Base-by-base conservation (phyloP, 2,329 filamentous ascomycete species). In the Grosmannia serpens region DNA sequence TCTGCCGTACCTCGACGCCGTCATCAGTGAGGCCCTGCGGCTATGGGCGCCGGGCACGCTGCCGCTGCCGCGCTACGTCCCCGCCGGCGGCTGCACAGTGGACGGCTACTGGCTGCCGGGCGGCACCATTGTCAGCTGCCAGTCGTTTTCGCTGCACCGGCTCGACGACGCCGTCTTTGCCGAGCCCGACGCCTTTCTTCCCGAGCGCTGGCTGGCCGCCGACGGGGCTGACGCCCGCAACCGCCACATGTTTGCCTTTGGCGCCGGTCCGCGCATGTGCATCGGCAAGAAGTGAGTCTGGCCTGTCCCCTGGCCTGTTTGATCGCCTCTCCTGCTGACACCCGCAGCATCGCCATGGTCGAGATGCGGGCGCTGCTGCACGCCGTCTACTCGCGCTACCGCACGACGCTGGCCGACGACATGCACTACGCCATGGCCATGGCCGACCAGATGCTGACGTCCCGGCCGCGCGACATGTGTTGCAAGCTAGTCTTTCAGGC, bases 161-260 rank as follows among this genome's bases (percentile, higher is more conserved):
- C 69, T 71, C 57, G 64, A 65, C 20, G 59, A 61, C 8, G 29
- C 61, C 8, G 68, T 72, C 60, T 74, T 71, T 56, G 54, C 64
- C 6, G 61, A 68, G 0, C 67, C 72, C 0, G 50, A 64, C 17
- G 55, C 55, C 1, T 74, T 73, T 57, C 60, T 63, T 2, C 72
- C 72, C 0, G 70, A 74, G 58, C 67, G 73, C 0, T 75, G 73
- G 71, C 54, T 72, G 3, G 38, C 24, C 4, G 49, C 41, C 22
- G 22, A 33, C 6, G 47, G 50, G 0, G 47, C 13, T 0, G 31
- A 11, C 6, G n/a, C 38, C 41, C 53, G 35, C 26, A 20, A 33
- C 11, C 53, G 44, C 29, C 35, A 56, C 27, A 33, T 56, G 49
- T 59, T 59, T 56, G 58, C 58, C 8, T 59, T 59, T 57, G 50